Conservation (phyloP, 805 yeast species). For the Ogataea minuta region DNA sequence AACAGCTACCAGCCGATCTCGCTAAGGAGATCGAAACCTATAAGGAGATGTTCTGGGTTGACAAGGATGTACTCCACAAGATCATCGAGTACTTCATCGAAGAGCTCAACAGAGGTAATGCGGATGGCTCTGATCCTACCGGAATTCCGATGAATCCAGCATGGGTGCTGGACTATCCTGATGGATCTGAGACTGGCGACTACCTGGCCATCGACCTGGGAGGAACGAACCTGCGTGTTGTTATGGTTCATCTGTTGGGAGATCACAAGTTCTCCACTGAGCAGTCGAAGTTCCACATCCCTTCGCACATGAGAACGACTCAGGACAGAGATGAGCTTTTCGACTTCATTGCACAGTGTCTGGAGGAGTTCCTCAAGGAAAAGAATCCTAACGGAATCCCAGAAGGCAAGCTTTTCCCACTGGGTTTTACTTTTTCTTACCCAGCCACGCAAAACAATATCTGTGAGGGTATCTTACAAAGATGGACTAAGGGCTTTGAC, state of each 20-base stretch:
- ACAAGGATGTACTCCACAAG: conserved; percentile 40
- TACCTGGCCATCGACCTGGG: conserved; percentile 61
- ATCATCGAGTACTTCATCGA: conserved; percentile 49
- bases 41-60: conserved; percentile 42
- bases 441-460: conserved; percentile 84
- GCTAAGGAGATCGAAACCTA: conserved; percentile 35
- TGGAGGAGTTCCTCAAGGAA: conserved; percentile 67
- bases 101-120: conserved; percentile 53
- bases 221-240: conserved; percentile 62
- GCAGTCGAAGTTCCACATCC: conserved; percentile 85
- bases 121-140: conserved; percentile 43
- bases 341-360: conserved; percentile 83
- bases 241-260: conserved; percentile 57
- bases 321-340: conserved; percentile 70
- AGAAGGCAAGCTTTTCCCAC: conserved; percentile 55
- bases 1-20: conserved; percentile 23
- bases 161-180: conserved; percentile 60
- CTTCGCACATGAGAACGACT: conserved; percentile 77
- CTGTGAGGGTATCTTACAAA: conserved; percentile 83
- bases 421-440: conserved; percentile 96
- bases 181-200: conserved; percentile 58
- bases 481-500: conserved; percentile 99
- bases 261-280: conserved; percentile 80
- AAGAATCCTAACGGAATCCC: conserved; percentile 68
- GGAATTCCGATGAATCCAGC: conserved; percentile 62